Base-by-base conservation (phyloP, 371 early-diverging fungal genomes). In the Haplosporangium sp. region DNA sequence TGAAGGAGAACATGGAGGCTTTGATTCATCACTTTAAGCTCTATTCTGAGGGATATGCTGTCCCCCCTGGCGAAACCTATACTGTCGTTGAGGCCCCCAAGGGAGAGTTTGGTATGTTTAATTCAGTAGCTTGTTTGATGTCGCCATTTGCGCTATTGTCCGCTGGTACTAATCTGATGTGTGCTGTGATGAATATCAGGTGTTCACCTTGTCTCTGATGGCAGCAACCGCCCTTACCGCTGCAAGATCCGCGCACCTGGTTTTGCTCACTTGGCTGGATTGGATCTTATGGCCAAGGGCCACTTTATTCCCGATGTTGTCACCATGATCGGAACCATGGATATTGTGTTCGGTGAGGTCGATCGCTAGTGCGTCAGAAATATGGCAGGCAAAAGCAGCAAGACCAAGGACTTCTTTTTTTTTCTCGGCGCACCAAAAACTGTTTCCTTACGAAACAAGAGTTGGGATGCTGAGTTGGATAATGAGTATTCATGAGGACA, bases 1-100 rank as follows among this genome's bases (percentile, higher is more conserved):
- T 99, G 99, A 99, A 99, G 91, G 94, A 96, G 83, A 91, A 91
- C 84, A 99, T 99, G 99, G 98, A 98, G 82, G 96, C 96, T 18
- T 86, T 99, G 67, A 98, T 99, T 69, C 97, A 97, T 81, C 99
- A 98, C 87, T 98, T 98, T 83, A 98, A 98, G 87, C 87, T 98
- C 46, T 98, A 93, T 86, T 96, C 97, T 38, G 99, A 98, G 85
- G 99, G 99, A 54, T 98, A 89, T 90, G 88, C 95, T 52, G 99
- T 98, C 18, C 99, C 99, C 29, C 84, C 94, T 36, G 99, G 99
- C 59, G 98, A 95, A 87, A 97, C 98, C 16, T 98, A 98, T 86
- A 96, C 96, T 38, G 97, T 92, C 54, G 92, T 98, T 73, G 99
- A 98, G 84, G 98, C 98, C 13, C 99, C 99, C 70, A 98, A 98